phyloP scores from a whole-genome alignment of 2,329 filamentous ascomycete genomes.

The Scleromitrula shiraiana region DNA sequence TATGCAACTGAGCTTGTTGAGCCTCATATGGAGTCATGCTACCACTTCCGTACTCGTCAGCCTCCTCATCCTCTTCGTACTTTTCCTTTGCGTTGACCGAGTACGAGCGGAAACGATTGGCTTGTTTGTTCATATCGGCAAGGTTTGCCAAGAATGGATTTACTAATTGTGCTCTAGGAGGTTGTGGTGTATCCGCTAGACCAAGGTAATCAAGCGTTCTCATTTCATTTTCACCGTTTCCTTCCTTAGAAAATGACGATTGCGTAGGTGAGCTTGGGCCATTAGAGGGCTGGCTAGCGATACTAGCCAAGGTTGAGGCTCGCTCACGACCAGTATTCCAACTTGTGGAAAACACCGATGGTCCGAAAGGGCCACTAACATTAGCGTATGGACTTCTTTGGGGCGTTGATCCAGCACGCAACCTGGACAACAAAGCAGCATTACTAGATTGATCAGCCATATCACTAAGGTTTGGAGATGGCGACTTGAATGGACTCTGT shows the following conservation, averaged over 20 bases:
- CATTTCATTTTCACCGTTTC: slow-evolving; percentile 77
- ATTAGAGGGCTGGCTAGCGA: slow-evolving; percentile 84
- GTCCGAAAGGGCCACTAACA: slow-evolving; percentile 66
- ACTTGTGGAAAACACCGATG: slow-evolving; percentile 77
- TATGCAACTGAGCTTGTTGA: slow-evolving; percentile 53
- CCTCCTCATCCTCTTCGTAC: slow-evolving; percentile 82
- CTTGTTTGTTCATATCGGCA: slow-evolving; percentile 51
- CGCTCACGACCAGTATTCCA: slow-evolving; percentile 75
- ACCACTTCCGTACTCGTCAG: slow-evolving; percentile 51
- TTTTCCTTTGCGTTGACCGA: slow-evolving; percentile 98
- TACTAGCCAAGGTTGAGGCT: slow-evolving; percentile 74
- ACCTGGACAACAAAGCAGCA: slow-evolving; percentile 71
- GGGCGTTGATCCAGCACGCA: slow-evolving; percentile 90
- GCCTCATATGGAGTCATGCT: slow-evolving; percentile 46
- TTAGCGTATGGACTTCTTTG: slow-evolving; percentile 65
- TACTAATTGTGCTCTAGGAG: slow-evolving; percentile 62
- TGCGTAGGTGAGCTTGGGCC: slow-evolving; percentile 80
- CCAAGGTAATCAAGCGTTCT: slow-evolving; percentile 94
- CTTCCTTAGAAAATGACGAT: slow-evolving; percentile 79
- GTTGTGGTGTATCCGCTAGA: slow-evolving; percentile 86
- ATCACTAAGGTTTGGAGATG: slow-evolving; percentile 46
- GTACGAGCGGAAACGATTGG: slow-evolving; percentile 89
- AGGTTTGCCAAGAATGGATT: slow-evolving; percentile 64
- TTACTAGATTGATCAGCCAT: slow-evolving; percentile 43
- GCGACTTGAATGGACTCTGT: slow-evolving; percentile 75